Percentiles rank a stretch among this genome's conserved stretches.
Conservation (phyloP, 495 filamentous ascomycete species). For the Endocarpon pusillum region DNA sequence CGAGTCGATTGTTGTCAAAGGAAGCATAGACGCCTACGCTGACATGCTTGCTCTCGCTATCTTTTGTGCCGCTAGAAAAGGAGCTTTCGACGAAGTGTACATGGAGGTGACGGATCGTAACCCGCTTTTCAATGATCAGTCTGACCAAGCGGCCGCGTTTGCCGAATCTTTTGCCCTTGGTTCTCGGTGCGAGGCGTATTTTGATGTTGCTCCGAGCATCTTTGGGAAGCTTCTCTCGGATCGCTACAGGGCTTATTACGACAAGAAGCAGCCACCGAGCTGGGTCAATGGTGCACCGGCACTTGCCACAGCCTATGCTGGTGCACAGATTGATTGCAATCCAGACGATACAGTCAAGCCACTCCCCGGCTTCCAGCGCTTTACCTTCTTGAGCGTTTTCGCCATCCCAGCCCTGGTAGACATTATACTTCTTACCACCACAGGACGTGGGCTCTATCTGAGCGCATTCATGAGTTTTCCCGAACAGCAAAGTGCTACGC, state of each 20-base stretch:
- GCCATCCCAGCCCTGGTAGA: conserved; percentile 43
- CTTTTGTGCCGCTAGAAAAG: conserved; percentile 37
- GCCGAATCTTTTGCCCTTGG: conserved; percentile 43
- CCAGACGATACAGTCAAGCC: conserved; percentile 26
- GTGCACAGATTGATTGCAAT: conserved; percentile 38
- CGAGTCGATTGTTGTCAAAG: conserved; percentile 18
- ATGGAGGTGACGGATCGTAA: conserved; percentile 42
- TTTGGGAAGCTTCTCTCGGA: conserved; percentile 39
- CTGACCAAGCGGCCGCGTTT: conserved; percentile 43
- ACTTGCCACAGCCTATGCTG: conserved; percentile 34
- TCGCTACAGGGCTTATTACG: conserved; percentile 33
- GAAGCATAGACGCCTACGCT: conserved; percentile 25
- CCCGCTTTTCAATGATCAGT: conserved; percentile 35
- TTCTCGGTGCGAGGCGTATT: conserved; percentile 42
- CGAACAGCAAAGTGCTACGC: conserved; percentile 35
- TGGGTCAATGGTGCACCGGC: conserved; percentile 33
- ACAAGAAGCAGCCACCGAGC: conserved; percentile 29
- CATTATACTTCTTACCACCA: conserved; percentile 37
- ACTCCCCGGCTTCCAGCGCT: conserved; percentile 31
- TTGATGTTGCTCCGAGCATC: conserved; percentile 34
- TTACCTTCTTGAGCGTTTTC: conserved; percentile 43
- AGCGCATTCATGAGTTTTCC: conserved; percentile 32
- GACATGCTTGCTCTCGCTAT: conserved; percentile 37
- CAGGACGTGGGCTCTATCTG: conserved; percentile 40
- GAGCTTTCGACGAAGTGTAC: conserved; percentile 42